phyloP scores from a whole-genome alignment of 2,329 filamentous ascomycete genomes.

The Huntiella bhutanensis region DNA sequence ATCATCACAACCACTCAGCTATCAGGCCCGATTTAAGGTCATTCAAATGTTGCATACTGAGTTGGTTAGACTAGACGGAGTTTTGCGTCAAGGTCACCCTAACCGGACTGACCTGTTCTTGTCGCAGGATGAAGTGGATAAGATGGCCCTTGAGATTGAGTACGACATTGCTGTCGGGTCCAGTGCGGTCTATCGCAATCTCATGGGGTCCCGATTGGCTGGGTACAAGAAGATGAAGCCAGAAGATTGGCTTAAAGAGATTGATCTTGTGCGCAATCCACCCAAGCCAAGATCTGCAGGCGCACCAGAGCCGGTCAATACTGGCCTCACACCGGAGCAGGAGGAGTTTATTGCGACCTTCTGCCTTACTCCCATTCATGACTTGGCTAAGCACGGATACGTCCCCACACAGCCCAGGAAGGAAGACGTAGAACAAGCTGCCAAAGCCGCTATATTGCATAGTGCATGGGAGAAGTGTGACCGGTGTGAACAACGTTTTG shows the following conservation, averaged over 20 bases:
- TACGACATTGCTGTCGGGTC: constrained; percentile 51
- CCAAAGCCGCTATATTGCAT: constrained; percentile 43
- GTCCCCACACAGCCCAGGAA: constrained; percentile 47
- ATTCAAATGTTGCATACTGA: constrained; percentile 8
- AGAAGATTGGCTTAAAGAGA: constrained; percentile 38
- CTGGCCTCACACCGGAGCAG: constrained; percentile 46
- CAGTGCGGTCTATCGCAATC: constrained; percentile 55
- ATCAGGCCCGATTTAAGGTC: constrained; percentile 7
- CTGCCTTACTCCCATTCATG: constrained; percentile 43
- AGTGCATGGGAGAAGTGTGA: constrained; percentile 78
- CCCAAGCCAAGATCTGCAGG: not conserved
- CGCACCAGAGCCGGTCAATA: constrained; percentile 37
- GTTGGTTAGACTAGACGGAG: constrained; percentile 5
- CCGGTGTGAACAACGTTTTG: constrained; percentile 68
- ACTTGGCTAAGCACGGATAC: constrained; percentile 55
- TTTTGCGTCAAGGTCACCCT: constrained; percentile 6
- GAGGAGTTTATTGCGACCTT: constrained; percentile 47
- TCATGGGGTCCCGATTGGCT: constrained; percentile 66
- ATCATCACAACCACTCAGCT: constrained; percentile 2
- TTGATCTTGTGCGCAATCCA: constrained; percentile 7
- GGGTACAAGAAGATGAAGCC: constrained; percentile 56
- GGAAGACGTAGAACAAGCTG: constrained; percentile 47
- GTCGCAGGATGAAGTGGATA: constrained; percentile 47
- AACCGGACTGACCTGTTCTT: constrained; percentile 27
- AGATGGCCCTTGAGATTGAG: constrained; percentile 57